Percentiles rank a stretch among this genome's conserved stretches.
These are phyloP conservation scores for Somion occarium DNA, from an alignment of 1,284 basidiomycete genomes.

Conservation along the genomic window DNA sequence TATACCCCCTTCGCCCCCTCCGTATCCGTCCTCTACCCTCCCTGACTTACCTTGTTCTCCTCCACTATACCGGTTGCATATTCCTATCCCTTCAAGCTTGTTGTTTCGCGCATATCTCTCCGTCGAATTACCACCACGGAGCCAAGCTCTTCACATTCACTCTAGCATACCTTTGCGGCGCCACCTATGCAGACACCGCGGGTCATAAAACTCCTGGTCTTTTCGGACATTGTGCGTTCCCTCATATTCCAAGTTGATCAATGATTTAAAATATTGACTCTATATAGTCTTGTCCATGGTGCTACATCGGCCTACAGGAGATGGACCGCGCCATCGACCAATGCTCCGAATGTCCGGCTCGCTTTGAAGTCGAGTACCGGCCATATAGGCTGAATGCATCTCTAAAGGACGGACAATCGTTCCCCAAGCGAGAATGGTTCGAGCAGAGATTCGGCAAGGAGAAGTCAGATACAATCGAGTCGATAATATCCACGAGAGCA, in stretches of 20 bases:
- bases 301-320: constrained; percentile 71
- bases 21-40: background rate
- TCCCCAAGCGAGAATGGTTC: constrained; percentile 49
- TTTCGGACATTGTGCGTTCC: constrained; percentile 65
- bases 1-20: constrained; percentile 4
- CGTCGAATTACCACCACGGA: background rate
- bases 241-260: constrained; percentile 10
- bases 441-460: constrained; percentile 55
- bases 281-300: constrained; percentile 63
- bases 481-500: constrained; percentile 47
- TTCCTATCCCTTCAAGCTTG: no score
- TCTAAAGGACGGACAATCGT: constrained; percentile 38
- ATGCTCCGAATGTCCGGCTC: constrained; percentile 55
- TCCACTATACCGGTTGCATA: no score
- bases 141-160: background rate
- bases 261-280: constrained; percentile 7
- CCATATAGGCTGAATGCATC: constrained; percentile 65
- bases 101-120: background rate
- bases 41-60: background rate
- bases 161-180: background rate
- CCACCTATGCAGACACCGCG: constrained; percentile 26
- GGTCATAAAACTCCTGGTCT: constrained; percentile 58
- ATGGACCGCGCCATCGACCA: constrained; percentile 62
- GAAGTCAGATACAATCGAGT: constrained; percentile 43
- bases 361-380: constrained; percentile 70